phyloP scores from a whole-genome alignment of 257 asterid species.

The Striga asiatica region DNA sequence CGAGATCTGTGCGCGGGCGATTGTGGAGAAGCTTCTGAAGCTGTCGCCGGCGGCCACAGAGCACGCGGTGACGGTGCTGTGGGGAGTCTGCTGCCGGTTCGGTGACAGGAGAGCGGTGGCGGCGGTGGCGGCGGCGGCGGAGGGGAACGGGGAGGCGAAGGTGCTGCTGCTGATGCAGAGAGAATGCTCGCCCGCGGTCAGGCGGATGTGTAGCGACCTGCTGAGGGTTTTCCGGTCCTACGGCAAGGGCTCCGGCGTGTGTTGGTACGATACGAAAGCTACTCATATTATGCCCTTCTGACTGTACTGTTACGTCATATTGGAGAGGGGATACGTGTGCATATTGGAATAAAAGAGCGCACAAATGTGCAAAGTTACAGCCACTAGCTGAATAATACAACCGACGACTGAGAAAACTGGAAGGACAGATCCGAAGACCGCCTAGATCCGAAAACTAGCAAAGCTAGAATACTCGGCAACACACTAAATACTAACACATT shows the following conservation, averaged over 20 bases:
- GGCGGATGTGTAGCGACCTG: constrained; percentile 75
- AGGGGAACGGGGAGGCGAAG: constrained; percentile 61
- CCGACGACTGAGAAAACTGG: too few relatives aligned
- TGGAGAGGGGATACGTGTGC: too few relatives aligned
- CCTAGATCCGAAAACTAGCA: too few relatives aligned
- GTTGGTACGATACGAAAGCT: constrained; percentile 63
- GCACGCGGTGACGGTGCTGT: constrained; percentile 56
- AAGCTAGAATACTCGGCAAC: too few relatives aligned
- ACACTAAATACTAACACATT: too few relatives aligned
- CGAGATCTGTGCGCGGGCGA: constrained; percentile 32
- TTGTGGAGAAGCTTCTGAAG: constrained; percentile 52
- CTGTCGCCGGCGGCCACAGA: constrained; percentile 64
- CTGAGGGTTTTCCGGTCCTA: constrained; percentile 46
- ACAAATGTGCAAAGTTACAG: too few relatives aligned
- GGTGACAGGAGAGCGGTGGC: constrained; percentile 53
- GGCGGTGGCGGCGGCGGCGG: constrained; percentile 33
- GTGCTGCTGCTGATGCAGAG: constrained; percentile 63
- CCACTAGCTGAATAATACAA: too few relatives aligned
- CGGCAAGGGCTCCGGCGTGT: constrained; percentile 29
- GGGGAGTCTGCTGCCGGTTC: constrained; percentile 67
- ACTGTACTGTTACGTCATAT: too few relatives aligned
- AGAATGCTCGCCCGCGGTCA: constrained; percentile 52
- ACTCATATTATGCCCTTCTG: constrained; percentile 89
- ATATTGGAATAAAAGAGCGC: too few relatives aligned
- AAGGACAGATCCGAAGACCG: too few relatives aligned